phyloP scores from a whole-genome alignment of 345 rosid genomes.

The Alliaria petiolata region DNA sequence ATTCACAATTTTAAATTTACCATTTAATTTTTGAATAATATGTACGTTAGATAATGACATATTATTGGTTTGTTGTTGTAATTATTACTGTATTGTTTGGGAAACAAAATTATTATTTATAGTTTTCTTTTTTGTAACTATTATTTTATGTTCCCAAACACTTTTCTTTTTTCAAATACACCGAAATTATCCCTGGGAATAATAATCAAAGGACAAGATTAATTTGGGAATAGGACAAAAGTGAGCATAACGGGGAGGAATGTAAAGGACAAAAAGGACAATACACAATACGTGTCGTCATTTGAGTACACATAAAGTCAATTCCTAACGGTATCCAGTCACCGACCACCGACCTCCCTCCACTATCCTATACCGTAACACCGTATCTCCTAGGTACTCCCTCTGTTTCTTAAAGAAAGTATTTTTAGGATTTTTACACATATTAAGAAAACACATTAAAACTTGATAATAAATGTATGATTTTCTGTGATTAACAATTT shows the following conservation, averaged over 20 bases:
- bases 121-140: background rate
- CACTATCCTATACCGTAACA: background rate
- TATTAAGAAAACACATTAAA: too few species aligned
- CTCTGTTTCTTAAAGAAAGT: too few species aligned
- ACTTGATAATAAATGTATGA: too few species aligned
- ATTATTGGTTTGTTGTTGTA: background rate
- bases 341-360: slow-evolving; percentile 77
- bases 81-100: background rate
- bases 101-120: background rate
- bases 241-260: background rate
- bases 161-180: too few species aligned
- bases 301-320: slow-evolving; percentile 65
- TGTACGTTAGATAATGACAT: background rate
- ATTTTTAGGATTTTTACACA: too few species aligned
- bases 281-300: slow-evolving; percentile 31
- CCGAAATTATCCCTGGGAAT: background rate
- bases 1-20: too few species aligned
- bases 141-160: background rate
- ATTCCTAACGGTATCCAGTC: slow-evolving; percentile 77
- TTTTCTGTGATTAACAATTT: too few species aligned
- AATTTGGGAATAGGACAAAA: background rate
- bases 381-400: background rate
- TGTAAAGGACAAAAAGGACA: slow-evolving; percentile 38
- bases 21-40: background rate
- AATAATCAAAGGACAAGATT: background rate